Conservation (phyloP, 2,329 filamentous ascomycete species). For the Colletotrichum cordylinicola region DNA sequence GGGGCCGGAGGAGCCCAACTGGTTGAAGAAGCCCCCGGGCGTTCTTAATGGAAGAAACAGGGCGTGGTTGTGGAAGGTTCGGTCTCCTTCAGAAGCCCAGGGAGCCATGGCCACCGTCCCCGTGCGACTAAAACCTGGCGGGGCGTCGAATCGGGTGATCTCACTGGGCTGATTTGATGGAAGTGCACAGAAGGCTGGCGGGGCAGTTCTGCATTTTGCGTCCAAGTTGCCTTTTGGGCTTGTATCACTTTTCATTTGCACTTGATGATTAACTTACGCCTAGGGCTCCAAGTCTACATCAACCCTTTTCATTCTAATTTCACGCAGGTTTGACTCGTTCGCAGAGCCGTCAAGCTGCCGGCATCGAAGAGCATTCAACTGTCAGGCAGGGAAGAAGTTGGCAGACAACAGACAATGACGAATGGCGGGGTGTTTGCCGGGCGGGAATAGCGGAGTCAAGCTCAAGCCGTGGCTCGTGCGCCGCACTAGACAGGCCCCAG, state of each 20-base stretch:
- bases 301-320: background rate
- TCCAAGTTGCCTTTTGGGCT: background rate
- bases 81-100: slow-evolving; percentile 15
- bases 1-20: background rate
- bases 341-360: background rate
- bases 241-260: background rate
- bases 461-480: slow-evolving; percentile 14
- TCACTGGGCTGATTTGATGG: slow-evolving; percentile 16
- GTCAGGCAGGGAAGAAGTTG: background rate
- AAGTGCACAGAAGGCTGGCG: slow-evolving; percentile 17
- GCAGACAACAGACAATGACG: slow-evolving; percentile 14
- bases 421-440: slow-evolving; percentile 19
- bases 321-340: background rate
- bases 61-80: slow-evolving; percentile 29
- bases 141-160: slow-evolving; percentile 20
- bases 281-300: background rate
- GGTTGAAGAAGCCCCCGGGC: slow-evolving; percentile 4
- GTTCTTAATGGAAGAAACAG: slow-evolving; percentile 18
- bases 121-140: slow-evolving; percentile 14
- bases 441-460: slow-evolving; percentile 21
- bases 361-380: background rate
- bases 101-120: slow-evolving; percentile 17
- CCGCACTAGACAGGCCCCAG: background rate
- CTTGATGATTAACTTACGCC: background rate
- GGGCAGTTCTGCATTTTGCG: background rate